Evolutionary conservation across 176 grass and related monocot genomes (phyloP), one percentile per base, ranked within the genome.

Genomic region (Chrysopogon serrulatus): DNA sequence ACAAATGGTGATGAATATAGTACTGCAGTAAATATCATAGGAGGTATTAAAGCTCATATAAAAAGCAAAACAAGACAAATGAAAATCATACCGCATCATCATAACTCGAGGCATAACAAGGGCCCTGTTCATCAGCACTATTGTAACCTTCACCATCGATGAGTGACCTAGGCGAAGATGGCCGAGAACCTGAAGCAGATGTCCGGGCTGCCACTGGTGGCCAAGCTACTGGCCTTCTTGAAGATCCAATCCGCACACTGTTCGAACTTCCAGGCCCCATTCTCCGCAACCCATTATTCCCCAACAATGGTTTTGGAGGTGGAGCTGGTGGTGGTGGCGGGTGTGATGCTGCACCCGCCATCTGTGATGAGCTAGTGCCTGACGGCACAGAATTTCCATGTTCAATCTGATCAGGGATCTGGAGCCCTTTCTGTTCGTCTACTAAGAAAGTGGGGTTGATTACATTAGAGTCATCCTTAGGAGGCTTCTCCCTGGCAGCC

Each of bases 81-180:
- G 35, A 47, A 82, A n/a, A 90, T 75, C 93, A 90, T 92, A 99
- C 97, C 85, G 33, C 80, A 76, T 99, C 97, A 88, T 92, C 78
- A 79, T 94, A 94, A 42, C 76, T 90, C 11, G 79, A 94, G 10
- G 73, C 47, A 37, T 92, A 96, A 84, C 97, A 92, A 32, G 89
- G 90, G 21, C 90, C 91, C 64, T 96, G 97, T 74, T 99, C 97
- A 79, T 99, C 97, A 37, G 97, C 91, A 82, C 97, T 99, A 75
- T 99, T 99, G 65, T 99, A 99, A 73, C 97, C 97, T 89, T 99
- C 97, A 23, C 86, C 87, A 78, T 99, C 97, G 49, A 76, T 83
- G 71, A 92, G 75, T 62, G 93, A 91, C 60, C 93, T 96, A 75
- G 97, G 97, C 18, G 97, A 99, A 92, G 97, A 91, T 77, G 97